Evolutionary conservation across 352 stramenopile genomes (phyloP).

Genomic region (Bremia lactucae): DNA sequence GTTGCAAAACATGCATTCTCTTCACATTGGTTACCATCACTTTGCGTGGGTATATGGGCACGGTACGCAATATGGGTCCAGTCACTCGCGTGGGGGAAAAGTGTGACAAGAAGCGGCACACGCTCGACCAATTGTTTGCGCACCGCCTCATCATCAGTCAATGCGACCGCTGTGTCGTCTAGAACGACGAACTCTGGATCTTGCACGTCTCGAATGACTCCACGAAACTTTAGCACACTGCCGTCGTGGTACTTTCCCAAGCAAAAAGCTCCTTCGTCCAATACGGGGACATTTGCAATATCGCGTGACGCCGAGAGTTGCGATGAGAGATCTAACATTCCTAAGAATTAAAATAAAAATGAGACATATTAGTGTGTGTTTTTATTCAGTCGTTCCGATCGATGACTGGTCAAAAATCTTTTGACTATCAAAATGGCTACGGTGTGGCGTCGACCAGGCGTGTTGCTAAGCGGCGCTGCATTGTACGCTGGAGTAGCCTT

Average conservation of each 20-base stretch:
- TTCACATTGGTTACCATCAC: slow-evolving; percentile 3
- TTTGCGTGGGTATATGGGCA: too few relatives aligned
- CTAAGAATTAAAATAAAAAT: too few relatives aligned
- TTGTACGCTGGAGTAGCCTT: slow-evolving; percentile 49
- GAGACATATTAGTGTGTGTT: too few relatives aligned
- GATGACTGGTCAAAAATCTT: not conserved
- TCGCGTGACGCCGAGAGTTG: slow-evolving; percentile 4
- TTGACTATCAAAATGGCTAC: slow-evolving; percentile 13
- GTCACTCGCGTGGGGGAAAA: slow-evolving; percentile 46
- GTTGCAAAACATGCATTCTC: slow-evolving; percentile 6
- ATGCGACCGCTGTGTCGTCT: not conserved
- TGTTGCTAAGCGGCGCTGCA: slow-evolving; percentile 41
- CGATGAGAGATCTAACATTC: slow-evolving; percentile 12
- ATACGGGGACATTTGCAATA: slow-evolving; percentile 19
- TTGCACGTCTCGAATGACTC: slow-evolving; percentile 59
- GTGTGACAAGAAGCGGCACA: slow-evolving; percentile 44
- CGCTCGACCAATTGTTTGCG: slow-evolving; percentile 40
- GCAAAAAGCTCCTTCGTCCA: slow-evolving; percentile 36
- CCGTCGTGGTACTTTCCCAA: slow-evolving; percentile 44
- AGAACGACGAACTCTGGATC: slow-evolving; percentile 62
- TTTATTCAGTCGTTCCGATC: too few relatives aligned
- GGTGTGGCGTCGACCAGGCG: slow-evolving; percentile 32
- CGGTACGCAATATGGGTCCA: too few relatives aligned
- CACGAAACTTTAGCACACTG: slow-evolving; percentile 47
- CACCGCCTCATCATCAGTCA: slow-evolving; percentile 2